Base-by-base conservation (phyloP, 169 alveolate genomes). In the Fabrea salina region DNA sequence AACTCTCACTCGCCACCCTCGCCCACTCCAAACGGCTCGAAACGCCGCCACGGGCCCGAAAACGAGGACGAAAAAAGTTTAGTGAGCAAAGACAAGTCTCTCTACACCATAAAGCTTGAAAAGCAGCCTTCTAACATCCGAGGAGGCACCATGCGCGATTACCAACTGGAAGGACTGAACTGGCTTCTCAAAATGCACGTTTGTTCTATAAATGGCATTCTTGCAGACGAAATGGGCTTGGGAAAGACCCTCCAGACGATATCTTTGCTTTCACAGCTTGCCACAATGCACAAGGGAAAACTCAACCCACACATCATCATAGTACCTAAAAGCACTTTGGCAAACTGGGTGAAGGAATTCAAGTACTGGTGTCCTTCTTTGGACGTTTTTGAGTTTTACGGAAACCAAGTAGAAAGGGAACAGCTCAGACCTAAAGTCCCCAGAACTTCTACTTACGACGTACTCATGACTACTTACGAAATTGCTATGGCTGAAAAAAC, bases 181-280 rank as follows among this genome's bases (percentile, higher is more conserved):
- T 97, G 99, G 99, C 79, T 97, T 51, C 94, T 96, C 5, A 92
- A 97, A 22, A 86, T 97, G 68, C 95, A 97, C 85, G 95, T 95
- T 43, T 95, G 96, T 67, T 96, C 95, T 77, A 80, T 96, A 27
- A 94, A 97, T 82, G 99, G 99, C 1, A 97, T 97, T 25, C 71
- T 97, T 13, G 99, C 99, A 11, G 99, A 97, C 87, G 99, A 97
- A 85, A 97, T 97, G 99, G 99, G 99, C 8, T 91, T 97, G 40
- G 99, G 99, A 22, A 97, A 97, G 79, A 97, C 99, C 6, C 93
- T 97, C 25, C 97, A 97, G 79, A 96, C 99, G 1, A 95, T 97
- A 11, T 96, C 99, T 2, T 80, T 97, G 11, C 85, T 97, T 61
- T 93, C 96, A 25, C 95, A 93, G 59, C 64, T 97, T 8, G n/a